A percentile compares a stretch with the other conserved stretches of the same genome.
phyloP scores from a whole-genome alignment of 1,139 yeast species.

The Martiniozyma asiatica region DNA sequence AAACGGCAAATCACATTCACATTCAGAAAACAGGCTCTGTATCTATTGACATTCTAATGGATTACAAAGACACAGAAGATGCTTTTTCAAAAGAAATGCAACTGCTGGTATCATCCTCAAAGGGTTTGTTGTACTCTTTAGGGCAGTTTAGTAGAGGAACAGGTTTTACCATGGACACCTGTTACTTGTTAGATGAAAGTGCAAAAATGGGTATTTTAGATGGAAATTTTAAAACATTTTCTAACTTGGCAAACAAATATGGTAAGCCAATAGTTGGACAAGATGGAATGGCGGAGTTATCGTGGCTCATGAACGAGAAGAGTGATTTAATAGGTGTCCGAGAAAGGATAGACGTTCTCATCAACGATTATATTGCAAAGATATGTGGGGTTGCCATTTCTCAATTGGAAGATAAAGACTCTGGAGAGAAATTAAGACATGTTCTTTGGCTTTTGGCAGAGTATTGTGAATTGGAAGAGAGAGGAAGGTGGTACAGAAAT shows the following conservation, averaged over 20 bases:
- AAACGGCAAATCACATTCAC: no score
- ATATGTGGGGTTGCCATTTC: background rate
- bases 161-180: conserved; percentile 6
- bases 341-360: conserved; percentile 3
- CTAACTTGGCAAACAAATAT: background rate
- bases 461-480: conserved; percentile 7
- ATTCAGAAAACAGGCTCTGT: no score
- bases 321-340: conserved; percentile 2
- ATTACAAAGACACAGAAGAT: conserved; percentile 4
- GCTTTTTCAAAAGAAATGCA: conserved; percentile 7
- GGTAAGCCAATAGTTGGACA: conserved; percentile 2
- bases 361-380: conserved; percentile 1
- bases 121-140: conserved; percentile 5
- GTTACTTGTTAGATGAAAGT: background rate
- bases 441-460: conserved; percentile 6
- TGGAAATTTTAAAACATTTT: background rate
- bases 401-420: background rate
- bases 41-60: conserved; percentile 10
- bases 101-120: conserved; percentile 2
- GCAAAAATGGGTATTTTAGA: background rate
- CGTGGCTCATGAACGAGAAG: conserved; percentile 2
- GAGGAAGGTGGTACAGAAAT: conserved; percentile 8
- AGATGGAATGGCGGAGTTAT: conserved; percentile 1
- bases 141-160: conserved; percentile 6
- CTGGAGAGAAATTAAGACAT: background rate